These are phyloP conservation scores for Aspergillus glaucus DNA, from an alignment of 2,329 filamentous ascomycete species.

Conservation along the genomic window DNA sequence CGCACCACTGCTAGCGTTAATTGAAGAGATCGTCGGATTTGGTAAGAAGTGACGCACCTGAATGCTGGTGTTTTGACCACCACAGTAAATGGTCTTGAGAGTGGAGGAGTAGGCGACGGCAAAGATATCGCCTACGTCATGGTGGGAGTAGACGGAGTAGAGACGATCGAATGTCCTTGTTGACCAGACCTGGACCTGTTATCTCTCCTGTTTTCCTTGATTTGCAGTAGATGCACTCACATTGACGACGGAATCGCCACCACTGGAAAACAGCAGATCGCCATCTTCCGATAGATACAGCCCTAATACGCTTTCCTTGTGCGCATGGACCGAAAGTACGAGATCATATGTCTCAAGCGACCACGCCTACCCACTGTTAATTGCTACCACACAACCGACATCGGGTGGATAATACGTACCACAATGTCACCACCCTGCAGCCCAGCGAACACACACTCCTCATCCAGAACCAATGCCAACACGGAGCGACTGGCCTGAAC, in stretches of 20 bases:
- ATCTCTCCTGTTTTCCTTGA: too few species aligned
- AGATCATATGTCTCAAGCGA: slow-evolving; percentile 82
- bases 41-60: slow-evolving; percentile 46
- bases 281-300: slow-evolving; percentile 72
- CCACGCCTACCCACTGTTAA: slow-evolving; percentile 55
- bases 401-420: slow-evolving; percentile 34
- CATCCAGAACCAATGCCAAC: slow-evolving; percentile 73
- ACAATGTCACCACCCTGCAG: slow-evolving; percentile 91
- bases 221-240: slow-evolving; percentile 33
- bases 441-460: slow-evolving; percentile 79
- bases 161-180: slow-evolving; percentile 67
- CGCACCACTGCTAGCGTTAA: slow-evolving; percentile 59
- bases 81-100: slow-evolving; percentile 78
- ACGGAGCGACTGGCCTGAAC: slow-evolving; percentile 39
- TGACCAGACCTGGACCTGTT: slow-evolving; percentile 61
- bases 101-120: slow-evolving; percentile 81
- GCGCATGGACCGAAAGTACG: slow-evolving; percentile 71
- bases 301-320: slow-evolving; percentile 84
- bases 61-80: slow-evolving; percentile 89
- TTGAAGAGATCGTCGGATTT: slow-evolving; percentile 1
- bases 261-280: slow-evolving; percentile 78
- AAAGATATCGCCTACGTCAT: slow-evolving; percentile 94
- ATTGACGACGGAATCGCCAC: slow-evolving; percentile 88
- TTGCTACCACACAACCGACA: slow-evolving; percentile 5
- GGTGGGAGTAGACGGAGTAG: slow-evolving; percentile 86